These are phyloP conservation scores for Glonium stellatum DNA, from an alignment of 495 filamentous ascomycete species.

Conservation along the genomic window DNA sequence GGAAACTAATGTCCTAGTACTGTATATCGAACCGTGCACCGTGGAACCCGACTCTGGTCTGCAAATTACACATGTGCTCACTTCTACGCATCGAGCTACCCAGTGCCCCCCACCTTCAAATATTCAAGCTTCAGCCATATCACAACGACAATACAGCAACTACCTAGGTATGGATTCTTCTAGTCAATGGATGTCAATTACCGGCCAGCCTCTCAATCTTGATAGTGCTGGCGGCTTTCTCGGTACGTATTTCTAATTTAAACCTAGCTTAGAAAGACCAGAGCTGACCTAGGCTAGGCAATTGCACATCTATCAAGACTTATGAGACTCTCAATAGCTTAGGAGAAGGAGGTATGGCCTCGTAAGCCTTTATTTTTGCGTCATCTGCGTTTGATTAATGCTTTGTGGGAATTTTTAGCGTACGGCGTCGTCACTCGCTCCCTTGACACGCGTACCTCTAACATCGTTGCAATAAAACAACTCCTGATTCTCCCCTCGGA, in stretches of 20 bases:
- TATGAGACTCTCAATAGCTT: conserved; percentile 41
- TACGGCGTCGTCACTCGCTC: conserved; percentile 44
- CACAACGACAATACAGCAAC: not conserved
- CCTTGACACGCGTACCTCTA: conserved; percentile 31
- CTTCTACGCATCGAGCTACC: no score
- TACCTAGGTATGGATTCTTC: not conserved
- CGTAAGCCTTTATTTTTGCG: not conserved
- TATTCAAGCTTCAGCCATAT: not conserved
- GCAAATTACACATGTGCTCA: no score
- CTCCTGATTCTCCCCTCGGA: conserved; percentile 39
- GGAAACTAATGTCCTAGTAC: no score
- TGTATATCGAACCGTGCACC: no score
- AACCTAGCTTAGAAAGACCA: not conserved
- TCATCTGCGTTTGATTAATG: not conserved
- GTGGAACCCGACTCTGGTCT: no score
- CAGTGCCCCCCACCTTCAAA: no score
- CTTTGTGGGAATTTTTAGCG: conserved; percentile 21
- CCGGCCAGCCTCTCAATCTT: conserved; percentile 34
- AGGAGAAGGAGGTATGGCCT: conserved; percentile 40
- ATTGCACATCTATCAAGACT: conserved; percentile 36
- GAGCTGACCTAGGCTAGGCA: conserved; percentile 27
- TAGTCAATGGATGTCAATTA: conserved; percentile 36
- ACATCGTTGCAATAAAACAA: conserved; percentile 42
- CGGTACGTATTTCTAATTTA: conserved; percentile 23
- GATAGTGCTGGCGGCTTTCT: conserved; percentile 28